Conservation (phyloP, 2,329 filamentous ascomycete species). For the Colletotrichum euphorbiae region DNA sequence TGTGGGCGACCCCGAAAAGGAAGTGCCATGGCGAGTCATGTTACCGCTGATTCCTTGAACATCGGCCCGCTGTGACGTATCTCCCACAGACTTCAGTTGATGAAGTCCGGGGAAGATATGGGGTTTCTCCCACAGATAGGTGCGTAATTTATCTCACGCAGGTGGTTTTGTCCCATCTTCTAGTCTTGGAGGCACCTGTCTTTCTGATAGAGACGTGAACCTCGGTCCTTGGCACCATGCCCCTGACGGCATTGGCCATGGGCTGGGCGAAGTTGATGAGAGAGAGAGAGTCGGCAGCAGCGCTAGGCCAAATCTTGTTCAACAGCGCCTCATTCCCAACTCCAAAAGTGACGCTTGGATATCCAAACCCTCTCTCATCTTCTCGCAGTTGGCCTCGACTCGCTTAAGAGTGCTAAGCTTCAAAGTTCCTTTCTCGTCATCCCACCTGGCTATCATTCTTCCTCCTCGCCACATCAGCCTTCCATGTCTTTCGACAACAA, state of each 20-base stretch:
- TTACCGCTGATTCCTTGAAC: slow-evolving; percentile 25
- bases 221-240: slow-evolving; percentile 26
- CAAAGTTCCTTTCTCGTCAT: background rate
- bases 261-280: slow-evolving; percentile 7
- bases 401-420: background rate
- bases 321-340: slow-evolving; percentile 33
- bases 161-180: slow-evolving; percentile 11
- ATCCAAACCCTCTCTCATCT: slow-evolving; percentile 2
- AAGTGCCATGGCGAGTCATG: slow-evolving; percentile 29
- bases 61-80: slow-evolving; percentile 37
- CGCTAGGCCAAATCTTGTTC: slow-evolving; percentile 27
- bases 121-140: slow-evolving; percentile 17
- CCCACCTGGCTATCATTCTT: background rate
- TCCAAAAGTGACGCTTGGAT: slow-evolving; percentile 1
- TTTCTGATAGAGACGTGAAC: slow-evolving; percentile 16
- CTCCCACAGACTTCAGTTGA: background rate
- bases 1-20: slow-evolving; percentile 7
- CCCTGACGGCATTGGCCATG: slow-evolving; percentile 1
- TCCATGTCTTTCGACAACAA: slow-evolving; percentile 12
- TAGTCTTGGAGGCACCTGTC: slow-evolving; percentile 30
- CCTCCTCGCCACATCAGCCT: background rate
- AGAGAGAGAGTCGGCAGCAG: slow-evolving; percentile 5
- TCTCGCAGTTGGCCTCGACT: slow-evolving; percentile 6
- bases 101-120: slow-evolving; percentile 36
- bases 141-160: slow-evolving; percentile 32